Percentiles rank a stretch among this genome's conserved stretches.
These are phyloP conservation scores for Coleophoma crateriformis DNA, from an alignment of 2,329 filamentous ascomycete species.

Conservation along the genomic window DNA sequence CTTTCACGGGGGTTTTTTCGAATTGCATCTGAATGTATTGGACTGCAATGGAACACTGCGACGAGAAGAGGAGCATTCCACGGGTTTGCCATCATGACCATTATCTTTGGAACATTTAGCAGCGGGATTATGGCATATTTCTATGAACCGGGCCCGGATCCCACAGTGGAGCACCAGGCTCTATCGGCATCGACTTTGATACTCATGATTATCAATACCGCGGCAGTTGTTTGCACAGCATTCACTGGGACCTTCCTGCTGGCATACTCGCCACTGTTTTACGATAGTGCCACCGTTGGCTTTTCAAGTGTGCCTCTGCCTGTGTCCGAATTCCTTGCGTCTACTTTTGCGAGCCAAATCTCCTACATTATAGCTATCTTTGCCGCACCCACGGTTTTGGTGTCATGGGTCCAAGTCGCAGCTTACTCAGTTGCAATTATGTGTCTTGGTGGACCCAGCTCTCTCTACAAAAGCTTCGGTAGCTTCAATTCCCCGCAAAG, in stretches of 20 bases:
- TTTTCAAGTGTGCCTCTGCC: slow-evolving; percentile 6
- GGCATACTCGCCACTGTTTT: slow-evolving; percentile 15
- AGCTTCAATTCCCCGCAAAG: slow-evolving; percentile 1
- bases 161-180: not conserved
- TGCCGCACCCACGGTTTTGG: slow-evolving; percentile 9
- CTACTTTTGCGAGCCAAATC: slow-evolving; percentile 8
- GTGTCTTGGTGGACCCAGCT: slow-evolving; percentile 7
- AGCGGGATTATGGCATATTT: slow-evolving; percentile 9
- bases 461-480: slow-evolving; percentile 5
- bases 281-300: slow-evolving; percentile 4
- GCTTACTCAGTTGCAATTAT: slow-evolving; percentile 9
- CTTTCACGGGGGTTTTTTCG: slow-evolving; percentile 14
- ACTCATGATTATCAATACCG: slow-evolving; percentile 9
- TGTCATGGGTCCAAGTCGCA: slow-evolving; percentile 13
- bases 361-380: slow-evolving; percentile 9
- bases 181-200: slow-evolving; percentile 4
- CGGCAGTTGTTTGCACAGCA: slow-evolving; percentile 7
- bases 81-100: slow-evolving; percentile 16
- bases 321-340: slow-evolving; percentile 5
- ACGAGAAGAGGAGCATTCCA: slow-evolving; percentile 12
- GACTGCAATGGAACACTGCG: slow-evolving; percentile 4
- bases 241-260: slow-evolving; percentile 13
- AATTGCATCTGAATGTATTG: slow-evolving; percentile 10
- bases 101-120: slow-evolving; percentile 12
- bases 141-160: slow-evolving; percentile 5